These are phyloP conservation scores for Laetiporus sulphureus DNA, from an alignment of 1,284 basidiomycete genomes.

Conservation along the genomic window DNA sequence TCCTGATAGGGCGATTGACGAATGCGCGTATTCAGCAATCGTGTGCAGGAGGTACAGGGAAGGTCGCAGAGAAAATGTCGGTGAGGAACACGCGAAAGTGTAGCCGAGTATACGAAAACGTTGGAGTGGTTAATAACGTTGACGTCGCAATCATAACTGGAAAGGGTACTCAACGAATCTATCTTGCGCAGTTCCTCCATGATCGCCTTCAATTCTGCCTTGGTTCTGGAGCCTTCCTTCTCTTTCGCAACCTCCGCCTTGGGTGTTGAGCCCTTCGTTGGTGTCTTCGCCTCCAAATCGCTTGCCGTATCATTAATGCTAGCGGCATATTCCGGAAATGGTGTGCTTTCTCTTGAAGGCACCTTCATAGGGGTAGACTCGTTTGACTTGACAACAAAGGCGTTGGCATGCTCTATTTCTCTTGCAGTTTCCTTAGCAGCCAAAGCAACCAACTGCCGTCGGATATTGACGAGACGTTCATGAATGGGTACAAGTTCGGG, in stretches of 20 bases:
- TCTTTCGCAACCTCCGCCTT: constrained; percentile 20
- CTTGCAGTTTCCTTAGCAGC: constrained; percentile 58
- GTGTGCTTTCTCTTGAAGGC: constrained; percentile 1
- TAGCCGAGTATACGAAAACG: constrained; percentile 12
- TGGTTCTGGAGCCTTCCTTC: constrained; percentile 74
- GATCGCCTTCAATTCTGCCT: constrained; percentile 84
- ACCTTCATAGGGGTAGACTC: constrained; percentile 5
- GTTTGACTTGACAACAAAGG: constrained; percentile 4
- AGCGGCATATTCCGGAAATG: constrained; percentile 5
- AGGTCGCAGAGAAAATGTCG: not conserved
- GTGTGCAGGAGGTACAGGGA: constrained; percentile 1
- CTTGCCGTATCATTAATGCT: not conserved
- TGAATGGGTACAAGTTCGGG: constrained; percentile 87
- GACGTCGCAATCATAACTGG: constrained; percentile 24
- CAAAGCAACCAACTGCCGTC: constrained; percentile 85
- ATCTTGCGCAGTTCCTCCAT: constrained; percentile 94
- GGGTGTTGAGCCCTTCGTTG: constrained; percentile 24
- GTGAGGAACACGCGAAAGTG: constrained; percentile 5
- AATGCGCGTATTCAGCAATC: constrained; percentile 7
- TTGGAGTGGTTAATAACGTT: constrained; percentile 24
- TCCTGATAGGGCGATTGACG: constrained; percentile 35
- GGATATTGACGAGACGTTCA: constrained; percentile 82
- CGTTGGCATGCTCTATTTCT: constrained; percentile 17
- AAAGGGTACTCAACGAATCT: constrained; percentile 72
- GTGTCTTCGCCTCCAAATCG: constrained; percentile 22